Evolutionary conservation across 1,139 yeast species (phyloP).

Genomic region (Keqinozyma sinolaborantium): DNA sequence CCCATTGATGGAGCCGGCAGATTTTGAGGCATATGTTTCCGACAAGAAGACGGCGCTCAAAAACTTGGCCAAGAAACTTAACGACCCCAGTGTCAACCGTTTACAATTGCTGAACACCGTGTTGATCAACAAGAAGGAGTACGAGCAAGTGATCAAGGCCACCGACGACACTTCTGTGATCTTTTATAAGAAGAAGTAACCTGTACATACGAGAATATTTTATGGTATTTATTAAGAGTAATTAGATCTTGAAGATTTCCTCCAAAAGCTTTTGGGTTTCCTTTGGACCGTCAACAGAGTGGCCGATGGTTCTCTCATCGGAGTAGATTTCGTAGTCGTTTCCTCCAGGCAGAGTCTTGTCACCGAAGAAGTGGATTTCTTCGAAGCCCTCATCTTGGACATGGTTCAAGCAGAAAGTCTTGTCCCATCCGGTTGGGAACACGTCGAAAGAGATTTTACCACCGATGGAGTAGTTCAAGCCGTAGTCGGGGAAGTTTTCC

Average conservation of each 20-base stretch:
- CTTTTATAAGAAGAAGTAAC: conserved; percentile 39
- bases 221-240: conserved; percentile 3
- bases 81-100: conserved; percentile 38
- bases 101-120: conserved; percentile 38
- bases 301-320: conserved; percentile 93
- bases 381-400: conserved; percentile 81
- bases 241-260: conserved; percentile 61
- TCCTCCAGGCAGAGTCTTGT: conserved; percentile 96
- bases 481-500: conserved; percentile 76
- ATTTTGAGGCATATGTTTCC: conserved; percentile 14
- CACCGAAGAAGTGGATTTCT: conserved; percentile 96
- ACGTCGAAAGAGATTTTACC: conserved; percentile 99
- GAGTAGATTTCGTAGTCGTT: conserved; percentile 95
- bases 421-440: conserved; percentile 99
- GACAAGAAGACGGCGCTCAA: conserved; percentile 11
- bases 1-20: conserved; percentile 54
- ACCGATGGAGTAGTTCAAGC: conserved; percentile 94
- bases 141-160: conserved; percentile 59
- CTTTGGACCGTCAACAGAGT: conserved; percentile 81
- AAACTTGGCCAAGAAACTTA: conserved; percentile 23
- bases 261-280: conserved; percentile 85
- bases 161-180: conserved; percentile 64
- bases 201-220: conserved; percentile 2
- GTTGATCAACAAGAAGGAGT: conserved; percentile 17
- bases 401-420: conserved; percentile 95